These are phyloP conservation scores for Fusarium coffeatum DNA, from an alignment of 2,329 filamentous ascomycete genomes.

Conservation along the genomic window DNA sequence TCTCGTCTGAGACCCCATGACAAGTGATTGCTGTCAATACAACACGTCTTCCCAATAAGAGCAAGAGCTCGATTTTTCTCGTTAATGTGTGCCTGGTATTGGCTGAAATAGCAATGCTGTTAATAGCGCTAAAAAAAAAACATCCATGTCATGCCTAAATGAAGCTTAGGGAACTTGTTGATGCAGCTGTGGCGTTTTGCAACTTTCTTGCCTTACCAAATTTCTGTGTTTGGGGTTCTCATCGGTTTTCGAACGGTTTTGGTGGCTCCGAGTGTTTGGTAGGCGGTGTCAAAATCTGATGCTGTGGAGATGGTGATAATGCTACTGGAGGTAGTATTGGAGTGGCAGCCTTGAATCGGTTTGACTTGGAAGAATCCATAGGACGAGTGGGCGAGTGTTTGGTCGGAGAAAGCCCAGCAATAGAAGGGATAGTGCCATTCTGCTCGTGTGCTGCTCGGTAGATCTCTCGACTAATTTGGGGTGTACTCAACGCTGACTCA, in stretches of 20 bases:
- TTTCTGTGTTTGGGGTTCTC: slow-evolving; percentile 13
- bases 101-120: slow-evolving; percentile 6
- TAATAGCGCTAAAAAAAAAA: not conserved
- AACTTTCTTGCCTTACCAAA: slow-evolving; percentile 16
- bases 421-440: slow-evolving; percentile 55
- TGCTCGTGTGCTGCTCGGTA: slow-evolving; percentile 44
- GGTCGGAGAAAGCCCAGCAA: slow-evolving; percentile 62
- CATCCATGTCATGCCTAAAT: slow-evolving; percentile 4
- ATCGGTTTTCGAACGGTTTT: slow-evolving; percentile 37
- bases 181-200: slow-evolving; percentile 21
- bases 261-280: slow-evolving; percentile 59
- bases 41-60: slow-evolving; percentile 2
- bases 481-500: slow-evolving; percentile 46
- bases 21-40: slow-evolving; percentile 7
- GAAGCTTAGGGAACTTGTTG: slow-evolving; percentile 1
- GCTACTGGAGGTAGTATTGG: slow-evolving; percentile 67
- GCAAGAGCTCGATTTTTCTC: slow-evolving; percentile 2
- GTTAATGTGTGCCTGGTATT: slow-evolving; percentile 12
- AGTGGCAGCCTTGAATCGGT: slow-evolving; percentile 52
- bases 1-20: slow-evolving; percentile 15
- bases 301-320: slow-evolving; percentile 67
- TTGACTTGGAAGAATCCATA: slow-evolving; percentile 44
- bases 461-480: slow-evolving; percentile 46
- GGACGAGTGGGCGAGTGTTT: slow-evolving; percentile 63
- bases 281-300: slow-evolving; percentile 69